Percentiles rank a stretch among this genome's conserved stretches.
Evolutionary conservation across 768 basidiomycete genomes (phyloP).

Genomic region (Sarcodon sp.): DNA sequence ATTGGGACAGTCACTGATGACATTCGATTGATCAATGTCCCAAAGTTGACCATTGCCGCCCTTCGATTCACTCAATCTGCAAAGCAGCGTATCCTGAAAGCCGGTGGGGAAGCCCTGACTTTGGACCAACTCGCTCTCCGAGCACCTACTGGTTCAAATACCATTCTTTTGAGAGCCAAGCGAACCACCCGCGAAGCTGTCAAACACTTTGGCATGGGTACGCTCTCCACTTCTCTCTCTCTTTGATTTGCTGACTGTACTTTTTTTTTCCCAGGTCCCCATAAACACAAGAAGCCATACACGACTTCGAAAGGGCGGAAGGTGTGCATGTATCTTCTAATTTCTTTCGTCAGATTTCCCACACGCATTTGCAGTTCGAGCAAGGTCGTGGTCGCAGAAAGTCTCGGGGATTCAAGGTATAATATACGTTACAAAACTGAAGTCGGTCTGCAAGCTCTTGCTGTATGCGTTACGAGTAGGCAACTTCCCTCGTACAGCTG

Average conservation of each 20-base stretch:
- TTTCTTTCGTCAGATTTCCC: constrained; percentile 1
- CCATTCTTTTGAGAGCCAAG: constrained; percentile 85
- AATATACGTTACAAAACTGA: constrained; percentile 11
- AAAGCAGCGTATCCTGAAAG: constrained; percentile 88
- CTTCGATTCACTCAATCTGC: constrained; percentile 90
- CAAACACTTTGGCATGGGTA: constrained; percentile 96
- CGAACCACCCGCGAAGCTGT: constrained; percentile 89
- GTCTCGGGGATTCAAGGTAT: constrained; percentile 95
- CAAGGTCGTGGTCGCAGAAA: constrained; percentile 97
- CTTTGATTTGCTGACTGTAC: too few species aligned
- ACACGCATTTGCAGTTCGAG: constrained; percentile 58
- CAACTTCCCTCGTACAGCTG: too few species aligned
- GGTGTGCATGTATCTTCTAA: constrained; percentile 22
- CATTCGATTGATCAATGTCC: constrained; percentile 70
- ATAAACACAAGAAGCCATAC: constrained; percentile 98
- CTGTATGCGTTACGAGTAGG: too few species aligned
- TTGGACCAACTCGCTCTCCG: constrained; percentile 94
- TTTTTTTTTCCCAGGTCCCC: constrained; percentile 35
- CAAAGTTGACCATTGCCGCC: constrained; percentile 88
- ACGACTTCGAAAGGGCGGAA: constrained; percentile 95
- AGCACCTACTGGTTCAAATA: constrained; percentile 91
- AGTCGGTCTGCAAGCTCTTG: too few species aligned
- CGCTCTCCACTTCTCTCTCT: too few species aligned
- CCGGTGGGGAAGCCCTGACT: constrained; percentile 90
- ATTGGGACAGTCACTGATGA: constrained; percentile 96